Base-by-base conservation (phyloP, 192 early-diverging fungal genomes). In the Coemansia furcata region DNA sequence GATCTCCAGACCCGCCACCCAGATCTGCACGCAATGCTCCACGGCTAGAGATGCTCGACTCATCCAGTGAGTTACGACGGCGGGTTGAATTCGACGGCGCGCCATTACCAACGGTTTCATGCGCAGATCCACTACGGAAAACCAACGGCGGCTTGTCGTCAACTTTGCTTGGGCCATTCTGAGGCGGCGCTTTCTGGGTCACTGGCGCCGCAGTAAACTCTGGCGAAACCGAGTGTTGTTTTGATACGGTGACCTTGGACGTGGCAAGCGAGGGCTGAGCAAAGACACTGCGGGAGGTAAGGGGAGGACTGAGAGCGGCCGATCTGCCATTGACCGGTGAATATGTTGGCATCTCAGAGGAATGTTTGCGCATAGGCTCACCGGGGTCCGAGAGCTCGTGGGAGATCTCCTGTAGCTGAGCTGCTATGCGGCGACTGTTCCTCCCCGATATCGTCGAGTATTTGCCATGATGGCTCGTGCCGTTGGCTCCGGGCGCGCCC, bases 1-100 rank as follows among this genome's bases (percentile, higher is more conserved):
- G 57, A 14, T 67, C 55, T 19, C 29, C 23, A 4, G 36, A 39
- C 58, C 30, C 42, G 7, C 37, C 21, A 11, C 43, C 43, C 29
- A 33, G 11, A 32, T 40, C n/a, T 14, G 65, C 38, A 3, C n/a
- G 36, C 29, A 58, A 11, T 17, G 38, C 69, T 19, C 61, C 35
- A 40, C 69, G 68, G 10, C 46, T 39, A 14, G 74, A 65, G 6
- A 70, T 49, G 49, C 65, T 72, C 32, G 75, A 72, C 26, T 63
- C 76, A 38, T 78, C 76, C 19, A 66, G 38, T 14, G 76, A 78
- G 55, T 73, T 78, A 6, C 76, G 66, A 11, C 75, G 69, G 12
- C 62, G 65, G 17, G 54, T 30, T 35, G 57, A 63, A 60, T 36
- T 44, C 23, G 57, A 63, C 30, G 15, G 43, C 15, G 42, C 40